A percentile compares a stretch with the other conserved stretches of the same genome.
Evolutionary conservation across 2,329 filamentous ascomycete species (phyloP).

Genomic region (Lecanicillium sp.): DNA sequence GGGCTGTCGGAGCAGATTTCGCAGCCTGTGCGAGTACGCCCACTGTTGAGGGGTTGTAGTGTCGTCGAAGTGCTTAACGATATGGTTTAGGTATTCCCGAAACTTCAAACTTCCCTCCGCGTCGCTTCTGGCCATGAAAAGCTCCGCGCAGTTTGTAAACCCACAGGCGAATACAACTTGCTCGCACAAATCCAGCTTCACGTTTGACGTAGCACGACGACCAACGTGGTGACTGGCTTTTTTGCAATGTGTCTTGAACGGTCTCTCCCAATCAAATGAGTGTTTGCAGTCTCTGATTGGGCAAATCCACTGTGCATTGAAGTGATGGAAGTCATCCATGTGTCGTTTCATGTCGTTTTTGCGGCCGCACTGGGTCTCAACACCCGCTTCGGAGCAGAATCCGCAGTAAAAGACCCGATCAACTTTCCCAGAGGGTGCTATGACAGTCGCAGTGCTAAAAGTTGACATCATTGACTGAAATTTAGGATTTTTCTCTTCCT

Average conservation of each 20-base stretch:
- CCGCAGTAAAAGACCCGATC: conserved; percentile 23
- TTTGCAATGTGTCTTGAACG: conserved; percentile 44
- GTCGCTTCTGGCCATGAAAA: conserved; percentile 38
- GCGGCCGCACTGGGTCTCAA: conserved; percentile 38
- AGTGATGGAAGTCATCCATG: conserved; percentile 43
- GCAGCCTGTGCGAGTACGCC: conserved; percentile 39
- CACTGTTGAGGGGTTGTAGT: conserved; percentile 34
- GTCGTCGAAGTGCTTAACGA: conserved; percentile 43
- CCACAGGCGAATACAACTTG: conserved; percentile 45
- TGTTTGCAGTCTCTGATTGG: conserved; percentile 37
- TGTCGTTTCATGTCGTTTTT: conserved; percentile 45
- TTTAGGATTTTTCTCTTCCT: too few relatives aligned
- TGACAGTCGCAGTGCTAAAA: too few relatives aligned
- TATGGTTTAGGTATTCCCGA: conserved; percentile 40
- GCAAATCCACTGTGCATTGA: conserved; percentile 41
- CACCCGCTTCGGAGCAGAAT: conserved; percentile 37
- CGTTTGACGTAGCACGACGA: too few relatives aligned
- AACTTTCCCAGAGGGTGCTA: too few relatives aligned
- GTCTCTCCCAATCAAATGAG: conserved; percentile 43
- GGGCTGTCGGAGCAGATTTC: conserved; percentile 37
- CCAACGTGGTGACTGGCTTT: too few relatives aligned
- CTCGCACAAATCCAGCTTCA: conserved; percentile 38
- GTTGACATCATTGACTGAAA: too few relatives aligned
- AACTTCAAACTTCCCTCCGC: conserved; percentile 33
- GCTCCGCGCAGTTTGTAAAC: conserved; percentile 37